These are phyloP conservation scores for Phytopythium oedochilum DNA, from an alignment of 352 stramenopile species.

Conservation along the genomic window DNA sequence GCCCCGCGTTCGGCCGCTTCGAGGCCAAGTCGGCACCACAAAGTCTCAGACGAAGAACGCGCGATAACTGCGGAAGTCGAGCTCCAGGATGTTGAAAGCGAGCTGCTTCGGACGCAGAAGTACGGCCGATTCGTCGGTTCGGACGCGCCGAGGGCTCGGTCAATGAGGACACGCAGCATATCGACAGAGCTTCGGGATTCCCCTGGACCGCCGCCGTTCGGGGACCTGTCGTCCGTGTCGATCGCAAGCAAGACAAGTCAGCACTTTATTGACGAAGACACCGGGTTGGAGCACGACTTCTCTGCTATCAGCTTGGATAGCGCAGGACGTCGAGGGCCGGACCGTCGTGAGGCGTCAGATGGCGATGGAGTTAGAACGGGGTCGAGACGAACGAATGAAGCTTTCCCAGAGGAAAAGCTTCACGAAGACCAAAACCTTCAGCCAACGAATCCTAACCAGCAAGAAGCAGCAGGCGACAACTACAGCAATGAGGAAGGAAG, in stretches of 20 bases:
- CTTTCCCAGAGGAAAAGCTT: background rate
- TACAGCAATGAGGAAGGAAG: background rate
- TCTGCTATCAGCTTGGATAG: conserved; percentile 33
- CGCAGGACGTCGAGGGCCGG: background rate
- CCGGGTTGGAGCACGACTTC: conserved; percentile 39
- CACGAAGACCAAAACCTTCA: background rate
- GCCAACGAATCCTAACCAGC: conserved; percentile 17
- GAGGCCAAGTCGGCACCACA: too few species aligned
- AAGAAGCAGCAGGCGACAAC: conserved; percentile 23
- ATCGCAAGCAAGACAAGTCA: conserved; percentile 49
- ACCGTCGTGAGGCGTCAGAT: background rate
- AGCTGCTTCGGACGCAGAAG: conserved; percentile 29
- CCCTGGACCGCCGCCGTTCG: conserved; percentile 33
- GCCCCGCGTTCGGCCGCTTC: background rate
- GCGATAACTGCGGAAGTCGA: background rate
- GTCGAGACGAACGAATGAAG: too few species aligned
- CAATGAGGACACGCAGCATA: conserved; percentile 2
- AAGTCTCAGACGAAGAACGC: background rate
- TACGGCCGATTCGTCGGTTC: conserved; percentile 35
- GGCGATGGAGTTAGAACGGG: background rate
- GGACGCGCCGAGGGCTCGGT: background rate
- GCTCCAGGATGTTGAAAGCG: conserved; percentile 2
- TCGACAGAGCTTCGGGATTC: background rate
- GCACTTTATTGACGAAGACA: conserved; percentile 57
- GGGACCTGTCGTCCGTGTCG: conserved; percentile 67